phyloP scores from a whole-genome alignment of 139 green algal species.

The Chlamydomonas asymmetrica region DNA sequence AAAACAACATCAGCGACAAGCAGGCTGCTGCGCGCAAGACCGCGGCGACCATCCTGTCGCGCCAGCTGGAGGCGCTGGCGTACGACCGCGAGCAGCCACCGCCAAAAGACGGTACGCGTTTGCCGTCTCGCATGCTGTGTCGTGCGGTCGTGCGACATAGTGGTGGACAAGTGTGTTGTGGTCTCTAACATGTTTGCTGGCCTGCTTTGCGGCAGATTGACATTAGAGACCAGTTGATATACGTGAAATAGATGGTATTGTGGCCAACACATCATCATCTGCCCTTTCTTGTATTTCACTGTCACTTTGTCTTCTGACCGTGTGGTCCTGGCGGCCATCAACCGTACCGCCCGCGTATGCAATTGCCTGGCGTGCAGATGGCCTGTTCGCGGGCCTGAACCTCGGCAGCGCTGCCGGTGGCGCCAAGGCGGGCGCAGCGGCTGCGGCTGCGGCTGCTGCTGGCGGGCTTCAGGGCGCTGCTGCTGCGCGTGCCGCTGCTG shows the following conservation, averaged over 20 bases:
- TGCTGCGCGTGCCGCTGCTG: not conserved
- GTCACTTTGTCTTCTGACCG: not conserved
- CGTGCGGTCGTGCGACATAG: not conserved
- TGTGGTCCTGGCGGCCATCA: not conserved
- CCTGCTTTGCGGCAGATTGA: not conserved
- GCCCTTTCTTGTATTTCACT: not conserved
- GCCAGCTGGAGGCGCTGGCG: conserved; percentile 20
- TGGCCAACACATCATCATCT: not conserved
- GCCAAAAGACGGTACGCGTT: conserved; percentile 11
- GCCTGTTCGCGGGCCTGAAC: conserved; percentile 2
- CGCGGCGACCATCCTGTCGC: conserved; percentile 11
- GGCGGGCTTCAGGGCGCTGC: not conserved
- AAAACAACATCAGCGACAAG: conserved; percentile 24
- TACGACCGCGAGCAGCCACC: conserved; percentile 10
- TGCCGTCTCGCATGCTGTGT: no score
- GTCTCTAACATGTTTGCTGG: not conserved
- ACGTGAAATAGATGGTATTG: not conserved
- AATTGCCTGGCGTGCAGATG: not conserved
- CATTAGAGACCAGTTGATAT: no score
- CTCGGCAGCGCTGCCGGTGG: not conserved
- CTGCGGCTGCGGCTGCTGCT: not conserved
- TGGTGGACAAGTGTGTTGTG: not conserved
- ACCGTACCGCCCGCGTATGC: not conserved
- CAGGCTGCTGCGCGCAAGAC: not conserved
- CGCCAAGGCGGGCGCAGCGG: no score